Conservation (phyloP, 495 filamentous ascomycete genomes). For the Annulohypoxylon maeteangense region DNA sequence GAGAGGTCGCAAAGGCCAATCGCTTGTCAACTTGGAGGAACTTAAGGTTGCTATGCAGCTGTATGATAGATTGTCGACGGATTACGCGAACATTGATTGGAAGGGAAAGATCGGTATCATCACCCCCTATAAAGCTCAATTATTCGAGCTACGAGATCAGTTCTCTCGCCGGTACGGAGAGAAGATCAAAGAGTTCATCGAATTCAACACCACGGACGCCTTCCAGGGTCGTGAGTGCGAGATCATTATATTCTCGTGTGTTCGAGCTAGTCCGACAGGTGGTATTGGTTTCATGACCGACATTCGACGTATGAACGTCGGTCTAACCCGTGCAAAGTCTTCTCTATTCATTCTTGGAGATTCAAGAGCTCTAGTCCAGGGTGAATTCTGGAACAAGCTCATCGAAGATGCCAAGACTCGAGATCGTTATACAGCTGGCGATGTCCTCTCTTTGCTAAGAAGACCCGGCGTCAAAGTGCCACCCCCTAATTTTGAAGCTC, state of each 20-base stretch:
- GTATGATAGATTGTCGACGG: slow-evolving; percentile 77
- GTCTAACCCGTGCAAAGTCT: slow-evolving; percentile 93
- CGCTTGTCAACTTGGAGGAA: slow-evolving; percentile 89
- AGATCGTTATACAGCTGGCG: slow-evolving; percentile 78
- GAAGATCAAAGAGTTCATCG: slow-evolving; percentile 77
- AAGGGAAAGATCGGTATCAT: slow-evolving; percentile 93
- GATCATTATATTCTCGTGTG: slow-evolving; percentile 98
- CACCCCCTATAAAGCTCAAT: slow-evolving; percentile 94
- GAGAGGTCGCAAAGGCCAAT: slow-evolving; percentile 79
- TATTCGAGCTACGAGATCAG: slow-evolving; percentile 77
- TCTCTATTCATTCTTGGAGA: slow-evolving; percentile 96
- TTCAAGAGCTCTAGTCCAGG: slow-evolving; percentile 82
- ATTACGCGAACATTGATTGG: slow-evolving; percentile 75
- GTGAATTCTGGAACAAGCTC: slow-evolving; percentile 87
- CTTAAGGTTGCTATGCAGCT: slow-evolving; percentile 84
- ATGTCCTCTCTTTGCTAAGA: slow-evolving; percentile 62
- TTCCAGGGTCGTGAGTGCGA: slow-evolving; percentile 98
- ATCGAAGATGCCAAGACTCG: slow-evolving; percentile 81
- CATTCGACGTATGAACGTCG: slow-evolving; percentile 99
- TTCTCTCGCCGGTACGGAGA: slow-evolving; percentile 80
- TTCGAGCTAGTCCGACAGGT: slow-evolving; percentile 84
- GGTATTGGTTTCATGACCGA: slow-evolving; percentile 98
- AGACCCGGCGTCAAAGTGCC: slow-evolving; percentile 45
- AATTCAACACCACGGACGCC: slow-evolving; percentile 98
- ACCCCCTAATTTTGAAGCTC: slow-evolving; percentile 30